Conservation (phyloP, 345 rosid species). For the Dimocarpus longan region DNA sequence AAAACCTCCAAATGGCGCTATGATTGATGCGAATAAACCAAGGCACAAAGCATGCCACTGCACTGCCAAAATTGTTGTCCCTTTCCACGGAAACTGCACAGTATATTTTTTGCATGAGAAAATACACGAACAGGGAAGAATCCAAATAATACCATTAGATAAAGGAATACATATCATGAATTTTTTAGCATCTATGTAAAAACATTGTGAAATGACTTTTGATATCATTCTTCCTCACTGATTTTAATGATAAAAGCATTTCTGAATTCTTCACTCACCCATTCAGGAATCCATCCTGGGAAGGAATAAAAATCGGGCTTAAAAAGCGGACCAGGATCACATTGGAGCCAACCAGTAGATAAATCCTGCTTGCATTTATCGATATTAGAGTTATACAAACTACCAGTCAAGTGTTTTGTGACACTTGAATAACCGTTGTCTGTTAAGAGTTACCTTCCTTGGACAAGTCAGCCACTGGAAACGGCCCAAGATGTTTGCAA, state of each 20-base stretch:
- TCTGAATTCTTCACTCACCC: slow-evolving; percentile 67
- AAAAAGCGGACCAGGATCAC: slow-evolving; percentile 93
- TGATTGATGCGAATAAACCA: slow-evolving; percentile 94
- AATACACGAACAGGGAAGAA: background rate
- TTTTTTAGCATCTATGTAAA: no score
- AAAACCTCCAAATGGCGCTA: slow-evolving; percentile 99
- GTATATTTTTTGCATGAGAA: background rate
- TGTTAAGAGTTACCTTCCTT: slow-evolving; percentile 57
- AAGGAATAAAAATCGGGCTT: slow-evolving; percentile 66
- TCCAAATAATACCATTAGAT: background rate
- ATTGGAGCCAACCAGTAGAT: slow-evolving; percentile 89
- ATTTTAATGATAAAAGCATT: background rate
- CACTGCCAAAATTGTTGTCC: slow-evolving; percentile 74
- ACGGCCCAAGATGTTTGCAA: slow-evolving; percentile 88
- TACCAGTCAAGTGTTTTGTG: background rate
- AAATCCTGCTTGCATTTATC: slow-evolving; percentile 59
- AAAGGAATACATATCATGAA: no score
- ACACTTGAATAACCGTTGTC: background rate
- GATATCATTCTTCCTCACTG: no score
- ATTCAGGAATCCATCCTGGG: slow-evolving; percentile 64
- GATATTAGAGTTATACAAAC: background rate
- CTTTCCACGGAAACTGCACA: slow-evolving; percentile 87
- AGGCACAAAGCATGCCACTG: slow-evolving; percentile 94
- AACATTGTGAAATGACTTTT: background rate
- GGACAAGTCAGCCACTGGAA: slow-evolving; percentile 96